Percentiles rank a stretch among this genome's conserved stretches.
Conservation (phyloP, 306 rosid genomes). For the Quercus engelmannii region DNA sequence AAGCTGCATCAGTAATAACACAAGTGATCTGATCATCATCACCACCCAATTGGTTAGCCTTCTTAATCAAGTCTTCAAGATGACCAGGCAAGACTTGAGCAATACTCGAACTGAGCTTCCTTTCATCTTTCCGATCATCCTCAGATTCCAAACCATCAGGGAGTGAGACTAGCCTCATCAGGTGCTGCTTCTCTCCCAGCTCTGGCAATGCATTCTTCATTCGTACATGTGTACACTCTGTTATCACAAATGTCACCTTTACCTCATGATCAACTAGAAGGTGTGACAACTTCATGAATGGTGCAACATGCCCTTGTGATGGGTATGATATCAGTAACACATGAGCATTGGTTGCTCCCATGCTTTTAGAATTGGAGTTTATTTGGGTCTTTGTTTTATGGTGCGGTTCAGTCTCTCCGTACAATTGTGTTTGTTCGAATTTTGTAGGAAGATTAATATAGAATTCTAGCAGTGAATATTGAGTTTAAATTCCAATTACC, state of each 20-base stretch:
- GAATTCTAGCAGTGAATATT: too few relatives aligned
- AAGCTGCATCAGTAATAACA: constrained; percentile 17
- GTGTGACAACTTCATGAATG: constrained; percentile 33
- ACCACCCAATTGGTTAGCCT: neutral
- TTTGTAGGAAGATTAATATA: too few relatives aligned
- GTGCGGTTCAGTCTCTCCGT: too few relatives aligned
- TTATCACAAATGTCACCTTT: constrained; percentile 40
- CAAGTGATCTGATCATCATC: constrained; percentile 14
- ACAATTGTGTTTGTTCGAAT: too few relatives aligned
- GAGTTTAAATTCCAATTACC: too few relatives aligned
- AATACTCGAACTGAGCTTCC: constrained; percentile 2
- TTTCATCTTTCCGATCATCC: constrained; percentile 28
- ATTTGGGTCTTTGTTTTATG: too few relatives aligned
- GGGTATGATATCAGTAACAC: constrained; percentile 34
- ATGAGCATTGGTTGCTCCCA: constrained; percentile 16
- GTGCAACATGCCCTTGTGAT: constrained; percentile 43
- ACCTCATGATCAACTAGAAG: constrained; percentile 30
- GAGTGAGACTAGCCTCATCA: neutral
- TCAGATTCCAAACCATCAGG: constrained; percentile 35
- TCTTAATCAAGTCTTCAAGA: constrained; percentile 25
- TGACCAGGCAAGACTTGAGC: constrained; percentile 20
- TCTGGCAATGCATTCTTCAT: neutral
- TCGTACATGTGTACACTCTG: constrained; percentile 28
- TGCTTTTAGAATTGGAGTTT: too few relatives aligned
- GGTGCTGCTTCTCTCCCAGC: too few relatives aligned